A percentile compares a stretch with the other conserved stretches of the same genome.
Conservation (phyloP, 2,329 filamentous ascomycete genomes). For the Cytospora paraplurivora region DNA sequence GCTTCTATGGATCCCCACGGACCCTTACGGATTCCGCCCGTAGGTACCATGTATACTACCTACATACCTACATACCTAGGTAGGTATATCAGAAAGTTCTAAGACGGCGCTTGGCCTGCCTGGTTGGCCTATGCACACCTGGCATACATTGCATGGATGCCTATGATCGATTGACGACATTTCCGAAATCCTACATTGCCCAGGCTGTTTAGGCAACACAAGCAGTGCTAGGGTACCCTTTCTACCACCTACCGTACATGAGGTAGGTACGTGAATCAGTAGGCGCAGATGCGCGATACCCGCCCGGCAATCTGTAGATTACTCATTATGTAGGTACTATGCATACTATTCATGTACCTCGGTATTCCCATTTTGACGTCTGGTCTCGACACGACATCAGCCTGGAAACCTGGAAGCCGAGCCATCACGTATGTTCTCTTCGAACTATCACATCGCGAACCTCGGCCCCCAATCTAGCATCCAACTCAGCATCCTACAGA, state of each 20-base stretch:
- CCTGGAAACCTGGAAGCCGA: not conserved
- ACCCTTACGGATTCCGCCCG: no score
- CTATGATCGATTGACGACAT: not conserved
- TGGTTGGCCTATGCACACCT: not conserved
- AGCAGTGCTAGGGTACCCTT: no score
- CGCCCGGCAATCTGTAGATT: not conserved
- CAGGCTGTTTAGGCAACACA: no score
- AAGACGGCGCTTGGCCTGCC: not conserved
- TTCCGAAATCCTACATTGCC: not conserved
- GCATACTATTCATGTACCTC: not conserved
- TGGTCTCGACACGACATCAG: not conserved
- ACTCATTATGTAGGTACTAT: no score
- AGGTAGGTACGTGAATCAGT: not conserved
- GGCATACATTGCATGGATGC: not conserved
- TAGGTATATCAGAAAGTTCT: not conserved
- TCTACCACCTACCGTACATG: no score
- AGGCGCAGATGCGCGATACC: not conserved
- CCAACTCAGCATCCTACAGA: not conserved
- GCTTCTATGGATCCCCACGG: not conserved
- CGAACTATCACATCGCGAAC: no score
- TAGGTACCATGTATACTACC: not conserved
- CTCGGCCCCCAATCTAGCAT: no score
- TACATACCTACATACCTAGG: not conserved
- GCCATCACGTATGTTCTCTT: not conserved
- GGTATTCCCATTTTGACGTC: not conserved